Conservation (phyloP, 2,329 filamentous ascomycete genomes). For the Ascochyta lentis region DNA sequence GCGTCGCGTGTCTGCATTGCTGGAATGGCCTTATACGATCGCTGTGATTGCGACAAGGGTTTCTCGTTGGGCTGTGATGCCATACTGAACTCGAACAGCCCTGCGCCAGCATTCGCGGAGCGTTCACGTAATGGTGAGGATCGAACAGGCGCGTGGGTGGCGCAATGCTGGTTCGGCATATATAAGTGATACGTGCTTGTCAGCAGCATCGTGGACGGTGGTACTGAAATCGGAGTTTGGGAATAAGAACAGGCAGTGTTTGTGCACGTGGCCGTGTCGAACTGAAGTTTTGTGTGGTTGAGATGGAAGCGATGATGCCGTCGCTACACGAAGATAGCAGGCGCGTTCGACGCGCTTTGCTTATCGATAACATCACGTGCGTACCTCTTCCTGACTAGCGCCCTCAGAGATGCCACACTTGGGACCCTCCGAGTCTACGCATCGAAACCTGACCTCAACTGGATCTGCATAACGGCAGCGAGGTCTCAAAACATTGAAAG, state of each 20-base stretch:
- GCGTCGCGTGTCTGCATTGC: constrained; percentile 66
- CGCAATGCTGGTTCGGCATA: constrained; percentile 32
- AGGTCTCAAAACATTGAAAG: no score
- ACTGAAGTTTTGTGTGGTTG: background rate
- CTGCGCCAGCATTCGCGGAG: constrained; percentile 46
- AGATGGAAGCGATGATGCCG: constrained; percentile 7
- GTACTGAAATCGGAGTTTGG: background rate
- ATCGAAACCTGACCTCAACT: no score
- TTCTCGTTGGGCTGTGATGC: constrained; percentile 27
- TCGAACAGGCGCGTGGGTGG: constrained; percentile 39
- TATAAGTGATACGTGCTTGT: constrained; percentile 32
- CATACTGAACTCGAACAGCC: constrained; percentile 41
- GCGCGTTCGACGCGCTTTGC: constrained; percentile 17
- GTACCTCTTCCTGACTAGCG: background rate
- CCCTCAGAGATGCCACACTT: no score
- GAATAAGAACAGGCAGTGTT: background rate
- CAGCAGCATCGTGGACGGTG: constrained; percentile 35
- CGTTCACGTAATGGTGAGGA: constrained; percentile 56
- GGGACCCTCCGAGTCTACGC: no score
- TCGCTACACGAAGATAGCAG: constrained; percentile 14
- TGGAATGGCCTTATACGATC: constrained; percentile 67
- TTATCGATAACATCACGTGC: constrained; percentile 23
- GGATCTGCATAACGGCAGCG: no score
- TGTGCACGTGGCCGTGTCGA: background rate
- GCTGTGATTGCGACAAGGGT: constrained; percentile 29